Evolutionary conservation across 176 grass and related monocot genomes (phyloP).

Genomic region (Elymus sibiricus): DNA sequence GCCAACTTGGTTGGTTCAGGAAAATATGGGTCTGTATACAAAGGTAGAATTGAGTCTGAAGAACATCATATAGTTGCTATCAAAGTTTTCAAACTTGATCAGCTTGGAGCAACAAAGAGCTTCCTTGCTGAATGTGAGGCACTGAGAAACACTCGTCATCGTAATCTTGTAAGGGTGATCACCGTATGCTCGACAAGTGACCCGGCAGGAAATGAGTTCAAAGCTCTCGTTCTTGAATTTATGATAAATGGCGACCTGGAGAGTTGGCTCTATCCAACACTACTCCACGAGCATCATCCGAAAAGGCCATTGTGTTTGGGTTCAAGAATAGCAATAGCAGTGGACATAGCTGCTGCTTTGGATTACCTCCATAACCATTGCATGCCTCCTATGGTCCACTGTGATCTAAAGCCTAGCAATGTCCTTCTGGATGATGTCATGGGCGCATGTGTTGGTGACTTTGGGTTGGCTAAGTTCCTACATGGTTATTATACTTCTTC

Average conservation of each 20-base stretch:
- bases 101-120: constrained; percentile 19
- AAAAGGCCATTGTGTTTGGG: constrained; percentile 11
- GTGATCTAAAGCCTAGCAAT: too few relatives aligned
- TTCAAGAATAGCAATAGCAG: constrained; percentile 38
- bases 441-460: too few relatives aligned
- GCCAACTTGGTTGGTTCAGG: constrained; percentile 38
- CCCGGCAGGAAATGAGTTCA: constrained; percentile 46
- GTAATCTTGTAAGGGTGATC: constrained; percentile 42
- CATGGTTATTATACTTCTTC: too few relatives aligned
- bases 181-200: constrained; percentile 38
- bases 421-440: too few relatives aligned
- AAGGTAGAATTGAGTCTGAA: background rate
- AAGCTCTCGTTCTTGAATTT: constrained; percentile 52
- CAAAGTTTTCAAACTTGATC: constrained; percentile 48
- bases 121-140: constrained; percentile 47
- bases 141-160: constrained; percentile 43
- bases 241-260: constrained; percentile 46
- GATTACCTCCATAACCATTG: too few relatives aligned
- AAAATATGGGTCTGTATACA: constrained; percentile 41
- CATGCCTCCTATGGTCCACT: too few relatives aligned
- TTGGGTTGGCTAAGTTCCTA: too few relatives aligned
- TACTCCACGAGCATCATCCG: background rate
- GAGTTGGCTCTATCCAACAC: constrained; percentile 39
- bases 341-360: too few relatives aligned
- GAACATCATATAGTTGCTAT: constrained; percentile 21